phyloP scores from a whole-genome alignment of 2,329 filamentous ascomycete genomes.

The Chrysoporthe puriensis region DNA sequence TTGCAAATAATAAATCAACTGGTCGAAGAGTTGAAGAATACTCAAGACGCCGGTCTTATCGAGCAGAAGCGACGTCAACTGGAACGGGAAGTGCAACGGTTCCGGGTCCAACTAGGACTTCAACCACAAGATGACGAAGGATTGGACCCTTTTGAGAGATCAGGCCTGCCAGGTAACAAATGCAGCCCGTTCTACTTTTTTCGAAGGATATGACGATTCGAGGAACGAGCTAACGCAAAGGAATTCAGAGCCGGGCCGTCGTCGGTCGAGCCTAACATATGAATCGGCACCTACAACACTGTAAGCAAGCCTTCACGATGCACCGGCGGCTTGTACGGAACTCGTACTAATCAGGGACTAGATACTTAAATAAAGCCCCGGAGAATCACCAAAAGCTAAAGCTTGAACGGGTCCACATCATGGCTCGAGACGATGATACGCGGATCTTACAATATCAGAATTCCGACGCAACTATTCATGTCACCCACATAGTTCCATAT shows the following conservation, averaged over 20 bases:
- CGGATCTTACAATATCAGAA: conserved; percentile 9
- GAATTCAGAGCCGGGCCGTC: background rate
- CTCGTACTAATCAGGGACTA: background rate
- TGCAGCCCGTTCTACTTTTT: background rate
- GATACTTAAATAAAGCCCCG: background rate
- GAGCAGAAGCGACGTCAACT: conserved; percentile 1
- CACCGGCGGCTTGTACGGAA: background rate
- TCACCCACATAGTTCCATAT: conserved; percentile 5
- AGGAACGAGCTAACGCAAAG: background rate
- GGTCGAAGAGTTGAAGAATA: background rate
- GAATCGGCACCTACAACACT: conserved; percentile 3
- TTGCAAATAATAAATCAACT: background rate
- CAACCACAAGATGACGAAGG: background rate
- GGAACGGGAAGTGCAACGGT: background rate
- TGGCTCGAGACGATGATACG: conserved; percentile 3
- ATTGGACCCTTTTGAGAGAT: background rate
- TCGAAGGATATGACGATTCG: background rate
- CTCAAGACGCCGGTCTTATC: background rate
- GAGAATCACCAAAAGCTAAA: background rate
- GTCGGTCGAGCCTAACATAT: background rate
- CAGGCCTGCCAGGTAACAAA: background rate
- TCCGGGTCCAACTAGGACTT: conserved; percentile 6
- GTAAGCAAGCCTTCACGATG: background rate
- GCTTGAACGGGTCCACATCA: background rate
- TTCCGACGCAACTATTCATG: background rate